These are phyloP conservation scores for Lobosporangium transversale DNA, from an alignment of 192 early-diverging fungal species.

Conservation along the genomic window DNA sequence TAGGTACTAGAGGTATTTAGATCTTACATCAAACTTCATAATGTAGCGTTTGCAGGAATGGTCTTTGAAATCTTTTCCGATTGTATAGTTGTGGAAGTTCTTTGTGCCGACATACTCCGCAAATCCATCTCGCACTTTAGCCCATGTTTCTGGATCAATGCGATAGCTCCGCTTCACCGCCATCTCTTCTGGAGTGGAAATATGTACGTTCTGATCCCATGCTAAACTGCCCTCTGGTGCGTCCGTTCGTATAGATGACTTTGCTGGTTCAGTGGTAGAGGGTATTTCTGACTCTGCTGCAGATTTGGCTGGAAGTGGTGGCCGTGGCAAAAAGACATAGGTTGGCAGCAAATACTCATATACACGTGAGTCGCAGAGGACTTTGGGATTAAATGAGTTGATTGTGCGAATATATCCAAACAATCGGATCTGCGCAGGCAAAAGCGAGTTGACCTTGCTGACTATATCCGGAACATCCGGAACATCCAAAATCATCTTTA, in stretches of 20 bases:
- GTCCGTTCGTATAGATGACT: slow-evolving; percentile 16
- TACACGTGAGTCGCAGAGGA: slow-evolving; percentile 89
- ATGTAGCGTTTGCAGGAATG: slow-evolving; percentile 85
- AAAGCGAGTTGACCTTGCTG: slow-evolving; percentile 77
- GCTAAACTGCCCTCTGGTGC: slow-evolving; percentile 42
- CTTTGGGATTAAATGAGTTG: slow-evolving; percentile 91
- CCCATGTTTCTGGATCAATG: slow-evolving; percentile 67
- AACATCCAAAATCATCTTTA: slow-evolving; percentile 89
- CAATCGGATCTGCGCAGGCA: slow-evolving; percentile 88
- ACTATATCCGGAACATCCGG: slow-evolving; percentile 76
- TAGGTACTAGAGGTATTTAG: not conserved
- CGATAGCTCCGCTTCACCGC: slow-evolving; percentile 70
- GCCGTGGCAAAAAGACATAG: slow-evolving; percentile 76
- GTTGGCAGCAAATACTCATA: slow-evolving; percentile 98
- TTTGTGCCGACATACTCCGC: slow-evolving; percentile 83
- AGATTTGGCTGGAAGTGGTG: slow-evolving; percentile 17
- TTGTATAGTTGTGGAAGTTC: slow-evolving; percentile 97
- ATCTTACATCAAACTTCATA: slow-evolving; percentile 74
- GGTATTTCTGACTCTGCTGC: not conserved
- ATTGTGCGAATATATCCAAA: slow-evolving; percentile 73
- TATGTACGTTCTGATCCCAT: slow-evolving; percentile 47
- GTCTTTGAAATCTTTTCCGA: slow-evolving; percentile 80
- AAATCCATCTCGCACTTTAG: slow-evolving; percentile 73
- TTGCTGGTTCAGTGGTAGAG: slow-evolving; percentile 11
- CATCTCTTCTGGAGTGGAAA: slow-evolving; percentile 70